Evolutionary conservation across 1,284 basidiomycete species (phyloP).

Genomic region (Taiwanofungus camphoratus): DNA sequence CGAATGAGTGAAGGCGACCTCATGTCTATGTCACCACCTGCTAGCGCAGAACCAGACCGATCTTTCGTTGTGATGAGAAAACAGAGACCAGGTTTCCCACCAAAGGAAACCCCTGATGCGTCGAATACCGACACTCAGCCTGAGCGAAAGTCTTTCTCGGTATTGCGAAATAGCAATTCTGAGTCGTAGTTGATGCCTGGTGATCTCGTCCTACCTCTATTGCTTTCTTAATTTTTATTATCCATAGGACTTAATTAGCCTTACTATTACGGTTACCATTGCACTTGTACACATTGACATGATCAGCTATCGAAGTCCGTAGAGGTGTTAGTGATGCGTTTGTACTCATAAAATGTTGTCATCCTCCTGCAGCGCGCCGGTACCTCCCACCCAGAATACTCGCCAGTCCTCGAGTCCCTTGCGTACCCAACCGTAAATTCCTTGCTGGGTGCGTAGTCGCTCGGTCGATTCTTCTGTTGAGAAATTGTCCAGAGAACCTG

Average conservation of each 20-base stretch:
- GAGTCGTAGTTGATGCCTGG: constrained; percentile 10
- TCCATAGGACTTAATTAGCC: constrained; percentile 14
- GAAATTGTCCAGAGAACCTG: constrained; percentile 35
- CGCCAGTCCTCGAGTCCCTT: constrained; percentile 68
- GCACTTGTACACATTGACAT: constrained; percentile 18
- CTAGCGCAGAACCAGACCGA: constrained; percentile 37
- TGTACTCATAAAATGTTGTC: constrained; percentile 17
- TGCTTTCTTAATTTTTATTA: constrained; percentile 7
- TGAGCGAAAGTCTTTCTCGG: constrained; percentile 30
- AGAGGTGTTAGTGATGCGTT: constrained; percentile 7
- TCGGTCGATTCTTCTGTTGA: constrained; percentile 45
- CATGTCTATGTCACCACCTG: constrained; percentile 18
- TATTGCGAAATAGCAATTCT: constrained; percentile 27
- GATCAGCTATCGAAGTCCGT: constrained; percentile 12
- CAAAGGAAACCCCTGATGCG: constrained; percentile 11
- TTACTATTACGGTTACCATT: constrained; percentile 10
- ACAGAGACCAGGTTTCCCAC: constrained; percentile 26
- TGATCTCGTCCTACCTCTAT: constrained; percentile 7
- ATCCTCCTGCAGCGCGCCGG: constrained; percentile 26
- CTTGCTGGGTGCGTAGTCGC: constrained; percentile 46
- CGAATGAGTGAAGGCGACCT: constrained; percentile 51
- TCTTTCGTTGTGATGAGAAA: constrained; percentile 72
- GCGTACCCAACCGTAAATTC: constrained; percentile 68
- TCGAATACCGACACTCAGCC: constrained; percentile 12
- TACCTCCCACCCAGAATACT: constrained; percentile 73